Percentiles rank a stretch among this genome's conserved stretches.
Evolutionary conservation across 208 protist genomes (phyloP).

Genomic region (Crithidia thermophila): DNA sequence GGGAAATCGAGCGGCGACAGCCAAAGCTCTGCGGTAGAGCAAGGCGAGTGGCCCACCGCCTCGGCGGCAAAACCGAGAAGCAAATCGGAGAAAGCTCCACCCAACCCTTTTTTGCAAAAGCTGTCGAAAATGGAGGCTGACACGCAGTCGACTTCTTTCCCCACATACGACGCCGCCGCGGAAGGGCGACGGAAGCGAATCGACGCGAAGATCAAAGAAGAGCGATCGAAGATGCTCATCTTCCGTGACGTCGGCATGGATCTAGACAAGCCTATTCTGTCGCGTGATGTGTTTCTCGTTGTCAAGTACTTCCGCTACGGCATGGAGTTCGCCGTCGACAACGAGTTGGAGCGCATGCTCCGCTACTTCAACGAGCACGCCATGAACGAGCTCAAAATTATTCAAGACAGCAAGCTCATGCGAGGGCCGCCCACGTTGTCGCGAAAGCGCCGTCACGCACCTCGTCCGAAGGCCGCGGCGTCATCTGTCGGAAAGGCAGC

Average conservation of each 20-base stretch:
- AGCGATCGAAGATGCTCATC: conserved; percentile 76
- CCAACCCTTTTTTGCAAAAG: conserved; percentile 66
- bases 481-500: not conserved
- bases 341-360: conserved; percentile 87
- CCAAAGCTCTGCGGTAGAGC: too few species aligned
- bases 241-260: conserved; percentile 92
- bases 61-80: too few species aligned
- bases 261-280: conserved; percentile 87
- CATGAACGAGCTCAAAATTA: conserved; percentile 89
- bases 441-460: conserved; percentile 29
- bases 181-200: conserved; percentile 44
- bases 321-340: conserved; percentile 87
- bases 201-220: conserved; percentile 68
- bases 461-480: not conserved
- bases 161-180: conserved; percentile 50
- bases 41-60: too few species aligned
- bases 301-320: conserved; percentile 90
- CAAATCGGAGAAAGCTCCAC: not conserved
- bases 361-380: conserved; percentile 92
- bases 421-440: conserved; percentile 70
- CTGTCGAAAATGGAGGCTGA: conserved; percentile 65
- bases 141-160: conserved; percentile 42
- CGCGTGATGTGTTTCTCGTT: conserved; percentile 84
- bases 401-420: conserved; percentile 90
- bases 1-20: too few species aligned